A percentile compares a stretch with the other conserved stretches of the same genome.
These are phyloP conservation scores for Diphasiastrum complanatum DNA, from an alignment of 83 land plant genomes.

Conservation along the genomic window DNA sequence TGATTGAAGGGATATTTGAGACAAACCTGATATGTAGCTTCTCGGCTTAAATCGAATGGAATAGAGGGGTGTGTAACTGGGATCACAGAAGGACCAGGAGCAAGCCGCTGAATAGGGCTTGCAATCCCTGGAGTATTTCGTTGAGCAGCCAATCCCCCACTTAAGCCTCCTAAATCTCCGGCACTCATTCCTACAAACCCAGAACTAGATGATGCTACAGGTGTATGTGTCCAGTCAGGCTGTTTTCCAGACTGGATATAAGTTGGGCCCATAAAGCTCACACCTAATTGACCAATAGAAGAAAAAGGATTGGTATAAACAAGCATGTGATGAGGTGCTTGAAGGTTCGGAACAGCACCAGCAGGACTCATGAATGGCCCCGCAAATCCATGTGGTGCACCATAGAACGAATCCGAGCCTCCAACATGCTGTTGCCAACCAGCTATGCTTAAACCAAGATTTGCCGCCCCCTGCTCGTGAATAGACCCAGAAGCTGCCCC, in stretches of 20 bases:
- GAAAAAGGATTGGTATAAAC: constrained; percentile 79
- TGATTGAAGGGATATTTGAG: background rate
- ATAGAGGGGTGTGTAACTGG: constrained; percentile 61
- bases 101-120: constrained; percentile 52
- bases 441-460: constrained; percentile 33
- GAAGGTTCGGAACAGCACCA: constrained; percentile 67
- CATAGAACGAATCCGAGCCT: constrained; percentile 69
- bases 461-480: constrained; percentile 28
- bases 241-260: constrained; percentile 87
- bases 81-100: constrained; percentile 64
- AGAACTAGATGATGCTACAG: constrained; percentile 40
- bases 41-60: constrained; percentile 58
- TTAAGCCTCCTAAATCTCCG: constrained; percentile 18
- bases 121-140: constrained; percentile 44
- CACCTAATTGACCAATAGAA: constrained; percentile 81
- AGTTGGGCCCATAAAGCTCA: constrained; percentile 69
- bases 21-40: constrained; percentile 81
- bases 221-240: constrained; percentile 93
- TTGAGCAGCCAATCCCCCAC: constrained; percentile 48
- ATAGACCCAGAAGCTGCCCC: constrained; percentile 31
- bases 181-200: constrained; percentile 44
- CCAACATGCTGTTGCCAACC: constrained; percentile 65
- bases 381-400: constrained; percentile 70
- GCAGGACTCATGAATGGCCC: constrained; percentile 72
- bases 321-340: constrained; percentile 89